A percentile compares a stretch with the other conserved stretches of the same genome.
phyloP scores from a whole-genome alignment of 1,139 yeast genomes.

The Petasospora rhodanensis region DNA sequence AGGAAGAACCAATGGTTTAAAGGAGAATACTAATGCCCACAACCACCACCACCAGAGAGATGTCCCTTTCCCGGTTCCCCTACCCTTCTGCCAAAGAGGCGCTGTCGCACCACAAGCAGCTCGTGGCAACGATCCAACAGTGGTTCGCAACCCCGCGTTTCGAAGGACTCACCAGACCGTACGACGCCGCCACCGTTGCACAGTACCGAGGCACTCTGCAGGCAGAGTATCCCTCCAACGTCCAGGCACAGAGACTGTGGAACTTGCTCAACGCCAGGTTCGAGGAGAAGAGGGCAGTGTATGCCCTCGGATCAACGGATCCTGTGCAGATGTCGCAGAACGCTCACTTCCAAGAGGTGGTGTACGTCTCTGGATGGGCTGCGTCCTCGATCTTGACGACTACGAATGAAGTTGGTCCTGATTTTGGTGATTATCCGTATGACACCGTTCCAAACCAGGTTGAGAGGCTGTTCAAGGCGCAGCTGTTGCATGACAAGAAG shows the following conservation, averaged over 20 bases:
- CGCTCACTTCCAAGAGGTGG: conserved; percentile 41
- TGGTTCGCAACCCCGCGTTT: conserved; percentile 55
- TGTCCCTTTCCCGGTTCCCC: conserved; percentile 16
- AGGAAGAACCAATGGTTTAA: too few species aligned
- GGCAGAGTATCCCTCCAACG: conserved; percentile 45
- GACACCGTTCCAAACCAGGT: conserved; percentile 66
- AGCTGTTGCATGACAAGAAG: conserved; percentile 48
- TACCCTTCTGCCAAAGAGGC: conserved; percentile 17
- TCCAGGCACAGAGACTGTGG: conserved; percentile 51
- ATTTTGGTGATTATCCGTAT: conserved; percentile 58
- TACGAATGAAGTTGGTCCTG: conserved; percentile 58
- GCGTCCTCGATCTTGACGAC: conserved; percentile 41
- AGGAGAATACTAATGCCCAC: too few species aligned
- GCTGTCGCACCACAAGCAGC: conserved; percentile 8
- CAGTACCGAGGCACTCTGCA: conserved; percentile 46
- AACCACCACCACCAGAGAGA: too few species aligned
- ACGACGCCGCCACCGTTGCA: conserved; percentile 50
- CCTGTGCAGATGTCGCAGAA: conserved; percentile 60
- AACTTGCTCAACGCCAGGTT: conserved; percentile 38
- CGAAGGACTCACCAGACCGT: conserved; percentile 46
- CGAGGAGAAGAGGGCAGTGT: conserved; percentile 42
- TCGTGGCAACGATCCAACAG: conserved; percentile 32
- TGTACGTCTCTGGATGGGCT: conserved; percentile 50
- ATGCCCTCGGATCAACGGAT: conserved; percentile 58
- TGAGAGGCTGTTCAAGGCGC: conserved; percentile 55